Evolutionary conservation across 202 grass and related monocot genomes (phyloP), one percentile per base, ranked within the genome.

Genomic region (Zizania palustris): DNA sequence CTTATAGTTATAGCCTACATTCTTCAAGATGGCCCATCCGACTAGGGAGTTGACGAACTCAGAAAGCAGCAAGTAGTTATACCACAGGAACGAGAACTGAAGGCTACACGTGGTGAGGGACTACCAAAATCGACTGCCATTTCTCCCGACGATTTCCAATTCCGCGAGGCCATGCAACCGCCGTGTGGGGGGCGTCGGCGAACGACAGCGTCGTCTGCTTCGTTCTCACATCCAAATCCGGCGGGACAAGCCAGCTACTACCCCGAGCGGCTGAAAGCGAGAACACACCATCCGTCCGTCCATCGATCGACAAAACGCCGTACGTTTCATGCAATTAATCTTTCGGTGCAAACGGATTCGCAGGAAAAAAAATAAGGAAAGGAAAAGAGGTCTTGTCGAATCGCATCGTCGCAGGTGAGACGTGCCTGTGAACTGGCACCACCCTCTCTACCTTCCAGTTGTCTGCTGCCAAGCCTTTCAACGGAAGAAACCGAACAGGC

Each of bases 211-310:
- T 34, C 13, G 54, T 83, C 71, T 59, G 72, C 42, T 83, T 50
- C 64, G 63, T 76, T 42, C 74, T 83, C 85, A 83, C 85, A 83
- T 88, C 76, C 71, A 44, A 60, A 64, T 65, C 67, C 20, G 86
- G 81, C 80, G 81, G 70, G 74, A 83, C 79, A 70, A 57, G 60
- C 60, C 41, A 87, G 64, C 83, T 68, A 69, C 83, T 68, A 69
- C 63, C 73, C 73, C 28, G 35, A 74, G 22, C 75, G 57, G 80
- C 71, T 50, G 86, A 84, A 76, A 84, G 76, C 46, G 75, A 84
- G 71, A 65, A 84, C 75, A 16, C 58, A 28, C 28, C 28, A 84
- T 48, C 81, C 9, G 64, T 75, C 48, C 3, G 2, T 28, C 28
- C n/a, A n/a, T n/a, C n/a, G 9, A 36, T 42, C 5, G 37, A 22